Evolutionary conservation across 2,329 filamentous ascomycete genomes (phyloP), one percentile per base, ranked within the genome.

Genomic region (Beauveria caledonica): DNA sequence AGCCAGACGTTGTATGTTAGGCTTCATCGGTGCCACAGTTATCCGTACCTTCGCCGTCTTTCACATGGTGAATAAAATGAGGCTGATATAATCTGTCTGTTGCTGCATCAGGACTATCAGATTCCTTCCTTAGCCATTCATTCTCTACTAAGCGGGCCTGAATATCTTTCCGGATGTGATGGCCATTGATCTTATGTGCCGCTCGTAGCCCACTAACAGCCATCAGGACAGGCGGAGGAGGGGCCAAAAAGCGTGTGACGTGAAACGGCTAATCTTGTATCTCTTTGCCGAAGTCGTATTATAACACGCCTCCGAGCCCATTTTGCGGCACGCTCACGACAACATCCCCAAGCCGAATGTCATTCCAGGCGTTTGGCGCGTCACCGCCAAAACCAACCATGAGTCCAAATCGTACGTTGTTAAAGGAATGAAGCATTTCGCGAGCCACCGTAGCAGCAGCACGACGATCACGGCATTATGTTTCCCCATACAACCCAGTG

Each of bases 391-490:
- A 68, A 23, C 72, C 72, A 1, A 74, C 71, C 63, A 75, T 66
- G 5, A 74, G 49, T 0, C 68, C 68, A 8, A 73, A 62, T 10
- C 65, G 55, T 8, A 75, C 44, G 2, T 69, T 66, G 0, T 66
- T 65, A 45, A 72, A 74, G 55, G 64, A 72, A 4, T 57, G 64
- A 0, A 68, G 48, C 65, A 74, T 69, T 45, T 68, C 62, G 9
- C 46, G 62, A 1, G 66, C 71, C 3, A 70, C 70, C 8, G 13
- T 63, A 1, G 70, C 68, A 0, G 71, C 70, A 72, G 50, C 3
- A 59, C 63, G 5, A 67, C 65, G 15, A 77, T 69, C 9, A 73
- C 73, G 7, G 76, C 64, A 40, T 76, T 72, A 54, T 76, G 72
- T 15, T 61, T 60, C 1, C 67, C 68, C 1, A 76, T 70, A 0